Conservation (phyloP, 2,329 filamentous ascomycete species). For the Drechslerella coelobrocha region DNA sequence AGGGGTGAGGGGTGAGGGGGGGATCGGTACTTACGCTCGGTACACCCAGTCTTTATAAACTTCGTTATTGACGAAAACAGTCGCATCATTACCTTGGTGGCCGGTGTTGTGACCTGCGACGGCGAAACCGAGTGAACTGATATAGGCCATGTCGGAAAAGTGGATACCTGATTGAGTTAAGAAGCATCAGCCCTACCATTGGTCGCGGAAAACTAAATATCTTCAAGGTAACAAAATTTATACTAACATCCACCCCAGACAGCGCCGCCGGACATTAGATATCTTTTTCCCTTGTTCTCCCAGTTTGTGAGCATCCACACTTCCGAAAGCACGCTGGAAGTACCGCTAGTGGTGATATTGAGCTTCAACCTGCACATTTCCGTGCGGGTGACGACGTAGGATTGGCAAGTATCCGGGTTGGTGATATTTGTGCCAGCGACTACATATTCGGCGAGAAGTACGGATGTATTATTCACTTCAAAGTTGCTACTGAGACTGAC, state of each 20-base stretch:
- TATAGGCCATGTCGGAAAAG: conserved; percentile 16
- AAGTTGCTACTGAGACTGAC: conserved; percentile 4
- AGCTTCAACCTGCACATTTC: conserved; percentile 26
- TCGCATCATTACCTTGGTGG: conserved; percentile 17
- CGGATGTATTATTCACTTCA: conserved; percentile 7
- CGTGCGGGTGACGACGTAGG: neutral
- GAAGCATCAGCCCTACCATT: too few relatives aligned
- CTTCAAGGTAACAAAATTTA: neutral
- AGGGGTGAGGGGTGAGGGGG: neutral
- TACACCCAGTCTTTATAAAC: conserved; percentile 42
- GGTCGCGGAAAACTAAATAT: too few relatives aligned
- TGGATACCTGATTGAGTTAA: conserved; percentile 13
- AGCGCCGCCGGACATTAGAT: conserved; percentile 12
- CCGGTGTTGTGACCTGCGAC: conserved; percentile 35
- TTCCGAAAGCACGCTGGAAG: conserved; percentile 29
- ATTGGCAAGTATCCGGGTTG: conserved; percentile 5
- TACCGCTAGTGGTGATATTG: conserved; percentile 20
- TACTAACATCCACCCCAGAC: conserved; percentile 20
- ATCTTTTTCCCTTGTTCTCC: conserved; percentile 17
- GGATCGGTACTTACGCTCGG: conserved; percentile 42
- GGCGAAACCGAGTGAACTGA: conserved; percentile 30
- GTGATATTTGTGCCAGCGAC: conserved; percentile 9
- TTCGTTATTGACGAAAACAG: conserved; percentile 20
- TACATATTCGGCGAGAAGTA: conserved; percentile 18
- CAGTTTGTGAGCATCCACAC: conserved; percentile 32